These are phyloP conservation scores for Prunus kanzakura DNA, from an alignment of 306 rosid genomes.

Conservation along the genomic window DNA sequence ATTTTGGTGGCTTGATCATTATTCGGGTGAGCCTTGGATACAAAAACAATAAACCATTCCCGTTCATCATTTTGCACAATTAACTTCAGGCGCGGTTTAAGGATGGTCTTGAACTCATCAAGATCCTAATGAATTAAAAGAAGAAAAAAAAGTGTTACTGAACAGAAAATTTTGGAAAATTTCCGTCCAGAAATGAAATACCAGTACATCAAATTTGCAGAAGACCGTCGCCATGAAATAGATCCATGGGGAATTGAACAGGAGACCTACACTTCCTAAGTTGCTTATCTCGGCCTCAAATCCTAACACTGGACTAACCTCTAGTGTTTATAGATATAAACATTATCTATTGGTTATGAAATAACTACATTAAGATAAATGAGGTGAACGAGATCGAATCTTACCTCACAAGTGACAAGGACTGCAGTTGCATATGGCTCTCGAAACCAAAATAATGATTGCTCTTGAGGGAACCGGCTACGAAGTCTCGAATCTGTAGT, in stretches of 20 bases:
- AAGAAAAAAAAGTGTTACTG: conserved; percentile 21
- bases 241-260: neutral
- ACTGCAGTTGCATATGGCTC: conserved; percentile 92
- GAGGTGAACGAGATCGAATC: conserved; percentile 7
- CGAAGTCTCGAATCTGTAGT: conserved; percentile 96
- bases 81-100: conserved; percentile 92
- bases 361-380: conserved; percentile 7
- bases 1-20: conserved; percentile 81
- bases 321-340: neutral
- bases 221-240: too few species aligned
- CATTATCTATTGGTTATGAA: neutral
- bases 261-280: neutral
- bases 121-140: conserved; percentile 60
- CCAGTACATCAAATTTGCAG: neutral
- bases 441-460: conserved; percentile 84
- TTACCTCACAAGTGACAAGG: conserved; percentile 96
- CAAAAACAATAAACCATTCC: conserved; percentile 96
- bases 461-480: conserved; percentile 94
- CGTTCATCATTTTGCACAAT: conserved; percentile 97
- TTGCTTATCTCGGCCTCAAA: neutral
- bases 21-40: conserved; percentile 85
- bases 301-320: neutral
- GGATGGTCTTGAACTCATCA: conserved; percentile 95
- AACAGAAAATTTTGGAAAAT: conserved; percentile 10
- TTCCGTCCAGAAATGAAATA: neutral